Percentiles rank a stretch among this genome's conserved stretches.
Evolutionary conservation across 2,329 filamentous ascomycete genomes (phyloP).

Genomic region (Aschersonia sp.): DNA sequence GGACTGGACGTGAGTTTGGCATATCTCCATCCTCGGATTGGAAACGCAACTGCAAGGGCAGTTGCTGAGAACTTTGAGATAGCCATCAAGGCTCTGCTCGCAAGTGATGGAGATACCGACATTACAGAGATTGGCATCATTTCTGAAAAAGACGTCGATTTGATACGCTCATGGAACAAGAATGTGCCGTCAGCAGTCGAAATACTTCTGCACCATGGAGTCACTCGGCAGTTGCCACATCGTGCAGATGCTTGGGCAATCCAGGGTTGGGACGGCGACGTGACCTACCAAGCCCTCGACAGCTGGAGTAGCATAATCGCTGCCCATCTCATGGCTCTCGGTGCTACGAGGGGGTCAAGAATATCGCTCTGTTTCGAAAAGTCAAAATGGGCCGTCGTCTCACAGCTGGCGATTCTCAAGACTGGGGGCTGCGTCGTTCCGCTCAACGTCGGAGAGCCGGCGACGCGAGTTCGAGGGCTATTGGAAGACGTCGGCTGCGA

Average conservation of each 20-base stretch:
- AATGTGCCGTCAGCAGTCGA: constrained; percentile 23
- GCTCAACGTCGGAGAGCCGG: constrained; percentile 30
- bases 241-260: constrained; percentile 27
- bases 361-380: constrained; percentile 38
- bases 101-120: too few species aligned
- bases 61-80: too few species aligned
- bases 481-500: constrained; percentile 26
- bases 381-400: constrained; percentile 29
- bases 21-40: too few species aligned
- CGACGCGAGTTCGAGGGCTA: constrained; percentile 27
- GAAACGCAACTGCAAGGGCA: too few species aligned
- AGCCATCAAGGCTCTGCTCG: too few species aligned
- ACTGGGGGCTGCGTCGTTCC: constrained; percentile 31
- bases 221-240: constrained; percentile 20
- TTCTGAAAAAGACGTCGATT: constrained; percentile 26
- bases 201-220: constrained; percentile 31
- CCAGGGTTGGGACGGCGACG: constrained; percentile 33
- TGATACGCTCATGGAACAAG: constrained; percentile 32
- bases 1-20: too few species aligned
- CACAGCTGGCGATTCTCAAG: constrained; percentile 32
- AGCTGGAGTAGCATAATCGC: constrained; percentile 26
- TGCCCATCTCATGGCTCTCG: constrained; percentile 19
- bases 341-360: constrained; percentile 21
- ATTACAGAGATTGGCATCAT: too few species aligned
- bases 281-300: constrained; percentile 31